These are phyloP conservation scores for Thermoascus crustaceus DNA, from an alignment of 2,329 filamentous ascomycete species.

Conservation along the genomic window DNA sequence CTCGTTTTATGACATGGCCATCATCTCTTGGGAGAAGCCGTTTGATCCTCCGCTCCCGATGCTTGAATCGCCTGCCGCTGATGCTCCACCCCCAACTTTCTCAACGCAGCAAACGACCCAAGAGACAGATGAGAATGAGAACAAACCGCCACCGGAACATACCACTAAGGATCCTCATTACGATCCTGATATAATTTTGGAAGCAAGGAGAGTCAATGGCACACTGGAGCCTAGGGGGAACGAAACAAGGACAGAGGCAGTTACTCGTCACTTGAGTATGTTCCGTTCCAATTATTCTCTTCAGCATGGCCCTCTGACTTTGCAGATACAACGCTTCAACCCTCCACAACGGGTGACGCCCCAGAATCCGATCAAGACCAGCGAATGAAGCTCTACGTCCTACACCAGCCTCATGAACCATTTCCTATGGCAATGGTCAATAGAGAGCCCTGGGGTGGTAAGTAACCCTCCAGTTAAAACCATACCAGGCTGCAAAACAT, in stretches of 20 bases:
- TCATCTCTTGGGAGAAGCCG: conserved; percentile 62
- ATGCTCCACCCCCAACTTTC: conserved; percentile 16
- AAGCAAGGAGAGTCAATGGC: conserved; percentile 55
- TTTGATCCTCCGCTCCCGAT: conserved; percentile 54
- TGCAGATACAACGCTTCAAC: conserved; percentile 47
- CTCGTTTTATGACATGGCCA: conserved; percentile 63
- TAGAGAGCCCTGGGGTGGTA: conserved; percentile 55
- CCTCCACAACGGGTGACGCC: conserved; percentile 43
- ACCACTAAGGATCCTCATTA: conserved; percentile 55
- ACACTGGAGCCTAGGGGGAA: conserved; percentile 42
- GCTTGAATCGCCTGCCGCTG: conserved; percentile 42
- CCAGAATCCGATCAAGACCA: conserved; percentile 46
- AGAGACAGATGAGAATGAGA: conserved; percentile 9
- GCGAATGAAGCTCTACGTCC: conserved; percentile 60
- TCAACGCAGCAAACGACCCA: conserved; percentile 4
- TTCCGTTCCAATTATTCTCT: background rate
- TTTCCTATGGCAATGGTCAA: conserved; percentile 67
- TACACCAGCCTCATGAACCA: conserved; percentile 44
- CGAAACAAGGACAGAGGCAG: conserved; percentile 50
- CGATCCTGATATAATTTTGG: conserved; percentile 52
- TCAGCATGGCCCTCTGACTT: conserved; percentile 5
- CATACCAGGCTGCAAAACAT: background rate
- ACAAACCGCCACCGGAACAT: conserved; percentile 44
- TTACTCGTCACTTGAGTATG: conserved; percentile 56
- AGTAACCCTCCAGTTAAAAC: conserved; percentile 4